Evolutionary conservation across 768 basidiomycete species (phyloP).

Genomic region (Leccinum ochraceum): DNA sequence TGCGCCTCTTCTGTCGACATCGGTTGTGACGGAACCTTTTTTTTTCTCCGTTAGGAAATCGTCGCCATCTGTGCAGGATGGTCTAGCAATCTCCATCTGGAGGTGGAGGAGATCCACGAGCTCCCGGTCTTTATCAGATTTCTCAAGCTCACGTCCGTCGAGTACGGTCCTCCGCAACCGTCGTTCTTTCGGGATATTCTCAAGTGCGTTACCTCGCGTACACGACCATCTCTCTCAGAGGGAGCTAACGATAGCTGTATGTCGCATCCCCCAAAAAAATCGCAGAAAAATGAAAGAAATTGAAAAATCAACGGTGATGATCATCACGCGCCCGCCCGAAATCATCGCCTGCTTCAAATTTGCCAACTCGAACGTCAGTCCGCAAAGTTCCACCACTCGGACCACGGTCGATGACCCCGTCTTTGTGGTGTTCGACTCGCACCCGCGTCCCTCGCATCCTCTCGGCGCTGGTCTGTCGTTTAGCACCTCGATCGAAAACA

Average conservation of each 20-base stretch:
- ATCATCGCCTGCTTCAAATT: constrained; percentile 56
- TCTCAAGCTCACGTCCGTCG: constrained; percentile 36
- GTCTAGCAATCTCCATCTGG: constrained; percentile 53
- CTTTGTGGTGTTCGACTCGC: constrained; percentile 69
- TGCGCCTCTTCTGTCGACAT: neutral
- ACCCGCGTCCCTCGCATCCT: constrained; percentile 59
- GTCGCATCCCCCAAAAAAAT: no score
- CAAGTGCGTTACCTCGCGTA: constrained; percentile 19
- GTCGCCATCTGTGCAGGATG: constrained; percentile 57
- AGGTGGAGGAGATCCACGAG: constrained; percentile 52
- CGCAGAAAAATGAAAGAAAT: constrained; percentile 27
- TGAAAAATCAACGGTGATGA: constrained; percentile 36
- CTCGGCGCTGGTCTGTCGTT: constrained; percentile 61
- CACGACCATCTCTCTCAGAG: neutral
- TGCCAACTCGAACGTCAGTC: neutral
- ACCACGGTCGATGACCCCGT: constrained; percentile 27
- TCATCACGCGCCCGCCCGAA: constrained; percentile 73
- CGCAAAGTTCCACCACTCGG: neutral
- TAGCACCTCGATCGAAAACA: constrained; percentile 44
- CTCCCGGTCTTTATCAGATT: constrained; percentile 50
- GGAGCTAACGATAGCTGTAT: neutral
- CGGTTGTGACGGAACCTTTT: neutral
- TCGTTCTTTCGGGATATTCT: constrained; percentile 37
- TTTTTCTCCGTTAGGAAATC: constrained; percentile 44
- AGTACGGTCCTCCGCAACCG: constrained; percentile 41